A percentile compares a stretch with the other conserved stretches of the same genome.
These are phyloP conservation scores for Vanrija sp. DNA, from an alignment of 1,284 basidiomycete species.

Conservation along the genomic window DNA sequence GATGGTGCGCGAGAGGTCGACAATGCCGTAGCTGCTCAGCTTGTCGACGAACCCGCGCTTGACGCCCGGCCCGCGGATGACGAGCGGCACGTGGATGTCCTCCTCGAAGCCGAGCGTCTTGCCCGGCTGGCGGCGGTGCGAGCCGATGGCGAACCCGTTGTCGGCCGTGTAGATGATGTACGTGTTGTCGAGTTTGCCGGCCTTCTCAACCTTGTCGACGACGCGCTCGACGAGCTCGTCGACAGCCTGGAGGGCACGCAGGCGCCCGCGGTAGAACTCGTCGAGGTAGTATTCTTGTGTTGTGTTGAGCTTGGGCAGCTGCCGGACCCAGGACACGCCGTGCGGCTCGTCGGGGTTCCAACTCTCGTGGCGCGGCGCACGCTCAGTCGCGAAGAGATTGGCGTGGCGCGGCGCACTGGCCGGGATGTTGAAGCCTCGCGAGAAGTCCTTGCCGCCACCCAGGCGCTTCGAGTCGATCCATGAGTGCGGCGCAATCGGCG, in stretches of 20 bases:
- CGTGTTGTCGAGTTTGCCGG: constrained; percentile 37
- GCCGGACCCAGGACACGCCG: constrained; percentile 36
- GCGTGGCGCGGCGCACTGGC: constrained; percentile 24
- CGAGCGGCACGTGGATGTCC: constrained; percentile 35
- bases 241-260: constrained; percentile 33
- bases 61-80: constrained; percentile 33
- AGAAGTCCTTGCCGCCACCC: neutral
- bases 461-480: neutral
- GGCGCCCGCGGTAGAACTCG: constrained; percentile 36
- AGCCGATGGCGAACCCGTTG: constrained; percentile 39
- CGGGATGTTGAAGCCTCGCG: constrained; percentile 11
- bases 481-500: constrained; percentile 2
- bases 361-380: constrained; percentile 15
- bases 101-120: constrained; percentile 43
- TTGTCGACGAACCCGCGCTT: constrained; percentile 20
- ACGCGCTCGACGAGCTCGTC: constrained; percentile 40
- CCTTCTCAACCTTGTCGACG: constrained; percentile 27
- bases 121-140: constrained; percentile 38
- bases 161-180: constrained; percentile 41
- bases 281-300: constrained; percentile 39
- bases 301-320: constrained; percentile 29
- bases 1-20: constrained; percentile 38
- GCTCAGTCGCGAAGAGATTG: constrained; percentile 24
- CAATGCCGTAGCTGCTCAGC: constrained; percentile 27
- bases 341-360: constrained; percentile 31